phyloP scores from a whole-genome alignment of 179 eudicot genomes.

The Pouteria campechiana region DNA sequence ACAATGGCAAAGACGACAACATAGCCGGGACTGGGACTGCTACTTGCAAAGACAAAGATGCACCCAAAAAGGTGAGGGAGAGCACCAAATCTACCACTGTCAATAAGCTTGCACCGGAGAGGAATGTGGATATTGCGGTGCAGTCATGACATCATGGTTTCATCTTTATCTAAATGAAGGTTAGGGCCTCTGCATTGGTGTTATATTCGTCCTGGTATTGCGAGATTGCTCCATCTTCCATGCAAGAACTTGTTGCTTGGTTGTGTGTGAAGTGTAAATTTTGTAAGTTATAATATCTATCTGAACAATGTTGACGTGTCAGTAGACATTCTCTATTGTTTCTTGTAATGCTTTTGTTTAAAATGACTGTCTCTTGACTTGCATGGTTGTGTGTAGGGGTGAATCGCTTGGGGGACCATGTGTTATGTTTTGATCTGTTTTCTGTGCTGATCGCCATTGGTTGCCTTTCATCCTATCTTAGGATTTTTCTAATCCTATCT shows the following conservation, averaged over 20 bases:
- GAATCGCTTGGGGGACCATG: no score
- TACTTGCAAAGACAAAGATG: constrained; percentile 7
- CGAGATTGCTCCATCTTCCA: constrained; percentile 1
- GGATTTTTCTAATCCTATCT: no score
- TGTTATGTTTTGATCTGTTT: no score
- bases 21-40: constrained; percentile 4
- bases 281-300: constrained; percentile 24
- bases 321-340: no score
- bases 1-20: constrained; percentile 5
- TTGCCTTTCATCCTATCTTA: no score
- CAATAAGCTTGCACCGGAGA: constrained; percentile 4
- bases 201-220: constrained; percentile 5
- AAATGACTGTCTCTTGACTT: no score
- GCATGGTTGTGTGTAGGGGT: no score
- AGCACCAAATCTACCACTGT: constrained; percentile 5
- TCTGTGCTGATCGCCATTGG: no score
- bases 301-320: no score
- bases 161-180: constrained; percentile 7
- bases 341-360: no score
- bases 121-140: constrained; percentile 11
- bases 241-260: constrained; percentile 5
- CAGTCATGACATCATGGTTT: constrained; percentile 15
- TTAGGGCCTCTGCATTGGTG: not conserved
- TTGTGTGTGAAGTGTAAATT: constrained; percentile 13
- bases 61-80: not conserved